Conservation (phyloP, 2,329 filamentous ascomycete genomes). For the Venturia pyrina region DNA sequence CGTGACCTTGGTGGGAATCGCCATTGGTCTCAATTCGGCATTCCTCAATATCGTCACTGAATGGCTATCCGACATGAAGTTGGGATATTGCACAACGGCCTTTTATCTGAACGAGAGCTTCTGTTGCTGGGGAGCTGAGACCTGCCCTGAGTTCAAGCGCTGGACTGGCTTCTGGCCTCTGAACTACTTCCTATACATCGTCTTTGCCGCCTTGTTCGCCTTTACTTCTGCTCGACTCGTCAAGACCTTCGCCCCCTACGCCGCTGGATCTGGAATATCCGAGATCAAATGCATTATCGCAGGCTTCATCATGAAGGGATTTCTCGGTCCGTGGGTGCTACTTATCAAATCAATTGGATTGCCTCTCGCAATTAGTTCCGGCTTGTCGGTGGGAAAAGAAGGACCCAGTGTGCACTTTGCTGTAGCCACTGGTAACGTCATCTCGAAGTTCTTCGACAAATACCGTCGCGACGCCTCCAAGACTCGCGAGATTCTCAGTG, state of each 20-base stretch:
- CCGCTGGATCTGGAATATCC: constrained; percentile 90
- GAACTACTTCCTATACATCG: constrained; percentile 82
- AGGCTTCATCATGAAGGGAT: constrained; percentile 98
- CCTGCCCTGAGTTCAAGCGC: constrained; percentile 76
- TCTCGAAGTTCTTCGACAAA: constrained; percentile 85
- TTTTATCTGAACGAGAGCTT: constrained; percentile 98
- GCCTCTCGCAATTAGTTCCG: constrained; percentile 86
- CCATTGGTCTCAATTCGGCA: constrained; percentile 87
- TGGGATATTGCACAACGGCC: constrained; percentile 88
- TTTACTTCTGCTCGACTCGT: constrained; percentile 75
- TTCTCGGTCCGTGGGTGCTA: constrained; percentile 82
- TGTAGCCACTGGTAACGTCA: constrained; percentile 93
- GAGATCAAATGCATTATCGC: constrained; percentile 99
- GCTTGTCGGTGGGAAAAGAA: constrained; percentile 91
- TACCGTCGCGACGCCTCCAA: constrained; percentile 88
- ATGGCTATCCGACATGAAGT: constrained; percentile 91
- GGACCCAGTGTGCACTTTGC: constrained; percentile 98
- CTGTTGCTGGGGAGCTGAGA: constrained; percentile 94
- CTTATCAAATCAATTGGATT: constrained; percentile 89
- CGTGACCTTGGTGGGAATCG: constrained; percentile 70
- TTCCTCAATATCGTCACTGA: constrained; percentile 93
- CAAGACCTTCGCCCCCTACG: constrained; percentile 87
- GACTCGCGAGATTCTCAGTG: constrained; percentile 87
- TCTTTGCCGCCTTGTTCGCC: constrained; percentile 76
- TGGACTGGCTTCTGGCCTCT: constrained; percentile 72